Evolutionary conservation across 495 filamentous ascomycete genomes (phyloP).

Genomic region (Penicillium robsamsonii): DNA sequence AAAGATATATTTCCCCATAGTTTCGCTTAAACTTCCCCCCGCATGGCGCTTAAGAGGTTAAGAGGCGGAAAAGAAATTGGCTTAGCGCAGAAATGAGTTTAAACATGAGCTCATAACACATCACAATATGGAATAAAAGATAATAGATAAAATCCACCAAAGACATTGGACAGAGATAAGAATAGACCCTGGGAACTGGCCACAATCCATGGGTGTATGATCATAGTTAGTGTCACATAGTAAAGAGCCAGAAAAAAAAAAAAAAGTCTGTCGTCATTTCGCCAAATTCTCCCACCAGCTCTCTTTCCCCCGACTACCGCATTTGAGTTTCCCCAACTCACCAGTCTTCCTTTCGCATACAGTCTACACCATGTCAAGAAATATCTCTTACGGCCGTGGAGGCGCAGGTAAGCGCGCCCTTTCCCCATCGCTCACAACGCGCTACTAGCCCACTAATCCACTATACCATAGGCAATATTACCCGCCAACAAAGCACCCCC

Average conservation of each 20-base stretch:
- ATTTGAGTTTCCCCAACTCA: neutral
- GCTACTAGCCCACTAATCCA: neutral
- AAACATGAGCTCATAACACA: too few relatives aligned
- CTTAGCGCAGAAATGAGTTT: too few relatives aligned
- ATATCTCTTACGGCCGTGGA: constrained; percentile 54
- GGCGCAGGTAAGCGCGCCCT: constrained; percentile 47
- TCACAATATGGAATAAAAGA: too few relatives aligned
- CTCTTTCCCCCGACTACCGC: constrained; percentile 1
- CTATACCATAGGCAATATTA: constrained; percentile 66
- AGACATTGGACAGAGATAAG: neutral
- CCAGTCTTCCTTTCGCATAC: neutral
- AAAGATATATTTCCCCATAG: too few relatives aligned
- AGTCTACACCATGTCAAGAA: constrained; percentile 24
- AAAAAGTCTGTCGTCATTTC: constrained; percentile 5
- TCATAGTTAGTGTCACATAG: too few relatives aligned
- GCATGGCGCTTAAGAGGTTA: too few relatives aligned
- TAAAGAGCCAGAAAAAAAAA: neutral
- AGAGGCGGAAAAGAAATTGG: too few relatives aligned
- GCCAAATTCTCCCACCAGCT: neutral
- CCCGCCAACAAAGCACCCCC: constrained; percentile 51
- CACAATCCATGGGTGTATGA: too few relatives aligned
- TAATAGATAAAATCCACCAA: too few relatives aligned
- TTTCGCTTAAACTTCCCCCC: too few relatives aligned
- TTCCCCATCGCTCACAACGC: neutral
- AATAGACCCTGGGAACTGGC: too few relatives aligned